These are phyloP conservation scores for Boletus edulis DNA, from an alignment of 768 basidiomycete genomes.

Conservation along the genomic window DNA sequence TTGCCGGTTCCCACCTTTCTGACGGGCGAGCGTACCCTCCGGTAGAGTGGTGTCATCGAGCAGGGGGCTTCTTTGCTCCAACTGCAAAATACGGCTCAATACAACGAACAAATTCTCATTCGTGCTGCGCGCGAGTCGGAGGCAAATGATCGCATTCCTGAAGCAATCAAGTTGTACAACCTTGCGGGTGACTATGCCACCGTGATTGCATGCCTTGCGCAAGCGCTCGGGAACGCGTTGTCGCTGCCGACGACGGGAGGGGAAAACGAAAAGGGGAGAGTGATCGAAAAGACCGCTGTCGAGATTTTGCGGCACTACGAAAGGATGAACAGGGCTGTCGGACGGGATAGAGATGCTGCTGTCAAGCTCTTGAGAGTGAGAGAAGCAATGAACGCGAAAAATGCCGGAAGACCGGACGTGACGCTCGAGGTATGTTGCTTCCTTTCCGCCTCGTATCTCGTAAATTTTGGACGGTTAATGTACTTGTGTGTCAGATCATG, in stretches of 20 bases:
- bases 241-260: conserved; percentile 53
- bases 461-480: background rate
- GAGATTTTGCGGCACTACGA: conserved; percentile 82
- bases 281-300: conserved; percentile 69
- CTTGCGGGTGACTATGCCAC: conserved; percentile 88
- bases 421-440: conserved; percentile 70
- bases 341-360: conserved; percentile 71
- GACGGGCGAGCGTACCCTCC: background rate
- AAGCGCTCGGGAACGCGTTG: conserved; percentile 82
- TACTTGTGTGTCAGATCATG: conserved; percentile 55
- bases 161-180: conserved; percentile 95
- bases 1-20: background rate
- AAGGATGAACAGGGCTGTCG: conserved; percentile 68
- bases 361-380: conserved; percentile 75
- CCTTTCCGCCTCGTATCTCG: background rate
- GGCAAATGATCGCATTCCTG: conserved; percentile 78
- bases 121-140: conserved; percentile 81
- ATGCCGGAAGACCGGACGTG: conserved; percentile 65
- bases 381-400: conserved; percentile 77
- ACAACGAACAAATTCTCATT: conserved; percentile 79
- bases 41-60: conserved; percentile 83
- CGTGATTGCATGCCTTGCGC: conserved; percentile 84
- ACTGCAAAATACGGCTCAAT: conserved; percentile 61
- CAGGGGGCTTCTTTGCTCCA: conserved; percentile 76
- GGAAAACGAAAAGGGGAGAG: conserved; percentile 57